Percentiles rank a stretch among this genome's conserved stretches.
phyloP scores from a whole-genome alignment of 164 flowering plant species.

The Vitis rotundifolia region DNA sequence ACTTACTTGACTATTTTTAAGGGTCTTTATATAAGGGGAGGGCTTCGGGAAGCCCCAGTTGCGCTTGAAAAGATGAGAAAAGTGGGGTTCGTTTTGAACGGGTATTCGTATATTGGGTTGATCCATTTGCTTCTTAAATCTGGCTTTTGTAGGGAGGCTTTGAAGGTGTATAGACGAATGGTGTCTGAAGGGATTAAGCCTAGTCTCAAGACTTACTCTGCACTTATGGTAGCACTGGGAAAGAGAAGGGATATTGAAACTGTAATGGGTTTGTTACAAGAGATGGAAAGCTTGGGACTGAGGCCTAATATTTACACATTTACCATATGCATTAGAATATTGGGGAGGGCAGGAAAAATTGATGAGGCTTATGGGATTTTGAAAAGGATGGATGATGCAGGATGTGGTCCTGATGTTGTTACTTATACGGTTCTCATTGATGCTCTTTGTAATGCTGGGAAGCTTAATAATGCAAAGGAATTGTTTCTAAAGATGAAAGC shows the following conservation, averaged over 20 bases:
- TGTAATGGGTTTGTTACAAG: conserved; percentile 67
- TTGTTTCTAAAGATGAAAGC: conserved; percentile 70
- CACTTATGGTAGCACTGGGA: conserved; percentile 88
- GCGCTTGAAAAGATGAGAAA: conserved; percentile 65
- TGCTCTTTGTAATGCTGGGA: conserved; percentile 74
- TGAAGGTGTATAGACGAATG: conserved; percentile 72
- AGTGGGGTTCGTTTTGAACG: conserved; percentile 78
- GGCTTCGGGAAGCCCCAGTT: conserved; percentile 58
- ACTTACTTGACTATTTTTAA: conserved; percentile 77
- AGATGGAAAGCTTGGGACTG: conserved; percentile 83
- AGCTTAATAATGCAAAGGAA: conserved; percentile 61
- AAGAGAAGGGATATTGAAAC: conserved; percentile 71
- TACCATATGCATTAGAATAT: conserved; percentile 83
- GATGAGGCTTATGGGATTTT: conserved; percentile 65
- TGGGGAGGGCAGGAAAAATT: conserved; percentile 81
- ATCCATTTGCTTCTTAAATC: conserved; percentile 75
- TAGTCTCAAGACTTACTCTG: conserved; percentile 88
- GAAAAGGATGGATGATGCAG: conserved; percentile 78
- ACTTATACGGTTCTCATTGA: conserved; percentile 89
- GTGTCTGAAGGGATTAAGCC: conserved; percentile 73
- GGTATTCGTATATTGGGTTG: conserved; percentile 84
- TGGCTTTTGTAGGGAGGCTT: conserved; percentile 68
- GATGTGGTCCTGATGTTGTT: conserved; percentile 89
- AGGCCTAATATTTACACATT: conserved; percentile 85
- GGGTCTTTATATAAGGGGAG: conserved; percentile 57